phyloP scores from a whole-genome alignment of 306 rosid species.

The Pyrus bretschneideri region DNA sequence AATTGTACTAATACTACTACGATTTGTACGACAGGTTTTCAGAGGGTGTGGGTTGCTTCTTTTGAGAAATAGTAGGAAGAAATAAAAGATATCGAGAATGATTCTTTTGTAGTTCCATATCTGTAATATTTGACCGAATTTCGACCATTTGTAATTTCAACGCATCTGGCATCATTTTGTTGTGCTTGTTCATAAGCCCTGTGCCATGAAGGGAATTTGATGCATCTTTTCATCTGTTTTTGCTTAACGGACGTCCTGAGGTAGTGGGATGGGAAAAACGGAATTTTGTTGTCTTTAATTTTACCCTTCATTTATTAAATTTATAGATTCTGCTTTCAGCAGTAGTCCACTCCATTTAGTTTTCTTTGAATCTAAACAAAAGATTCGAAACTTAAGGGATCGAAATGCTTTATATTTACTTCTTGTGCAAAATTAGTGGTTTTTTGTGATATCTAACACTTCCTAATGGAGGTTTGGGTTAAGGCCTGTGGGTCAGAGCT shows the following conservation, averaged over 20 bases:
- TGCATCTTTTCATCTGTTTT: not conserved
- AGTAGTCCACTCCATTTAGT: not conserved
- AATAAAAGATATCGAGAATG: slow-evolving; percentile 23
- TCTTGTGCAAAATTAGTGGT: not conserved
- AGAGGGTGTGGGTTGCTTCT: slow-evolving; percentile 1
- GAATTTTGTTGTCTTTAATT: not conserved
- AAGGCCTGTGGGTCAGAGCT: not conserved
- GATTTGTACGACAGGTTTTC: slow-evolving; percentile 17
- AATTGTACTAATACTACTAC: not conserved
- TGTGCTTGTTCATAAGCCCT: slow-evolving; percentile 15
- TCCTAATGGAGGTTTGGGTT: too few relatives aligned
- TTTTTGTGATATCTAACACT: not conserved
- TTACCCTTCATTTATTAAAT: not conserved
- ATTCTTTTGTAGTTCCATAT: slow-evolving; percentile 14
- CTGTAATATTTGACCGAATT: slow-evolving; percentile 5
- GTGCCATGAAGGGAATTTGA: slow-evolving; percentile 5
- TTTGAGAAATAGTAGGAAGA: slow-evolving; percentile 9
- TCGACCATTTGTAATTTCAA: slow-evolving; percentile 5
- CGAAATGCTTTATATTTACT: not conserved
- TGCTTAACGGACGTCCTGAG: too few relatives aligned
- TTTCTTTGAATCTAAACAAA: not conserved
- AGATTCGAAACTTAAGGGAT: not conserved
- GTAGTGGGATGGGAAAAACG: not conserved
- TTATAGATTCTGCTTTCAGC: not conserved
- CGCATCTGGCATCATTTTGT: not conserved